These are phyloP conservation scores for Tulasnella calospora DNA, from an alignment of 768 basidiomycete genomes.

Conservation along the genomic window DNA sequence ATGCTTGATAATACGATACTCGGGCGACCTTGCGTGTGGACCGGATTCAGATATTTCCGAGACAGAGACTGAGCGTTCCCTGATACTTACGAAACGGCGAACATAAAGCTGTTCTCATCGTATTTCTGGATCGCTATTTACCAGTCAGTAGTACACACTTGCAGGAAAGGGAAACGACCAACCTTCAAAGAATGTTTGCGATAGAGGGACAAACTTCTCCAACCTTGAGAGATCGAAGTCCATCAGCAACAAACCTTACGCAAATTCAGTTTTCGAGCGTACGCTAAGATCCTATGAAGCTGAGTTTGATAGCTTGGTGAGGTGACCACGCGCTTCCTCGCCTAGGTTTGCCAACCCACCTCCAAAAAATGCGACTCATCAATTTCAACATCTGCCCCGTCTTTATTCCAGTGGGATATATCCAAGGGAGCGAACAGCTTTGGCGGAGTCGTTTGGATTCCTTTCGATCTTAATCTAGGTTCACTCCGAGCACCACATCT, in stretches of 20 bases:
- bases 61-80: no score
- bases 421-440: background rate
- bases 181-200: slow-evolving; percentile 36
- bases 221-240: slow-evolving; percentile 32
- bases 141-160: no score
- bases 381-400: background rate
- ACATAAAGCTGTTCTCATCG: slow-evolving; percentile 2
- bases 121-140: slow-evolving; percentile 11
- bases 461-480: no score
- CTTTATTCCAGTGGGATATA: background rate
- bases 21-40: slow-evolving; percentile 6
- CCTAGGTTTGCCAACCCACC: background rate
- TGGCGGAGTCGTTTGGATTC: no score
- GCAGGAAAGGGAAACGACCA: background rate
- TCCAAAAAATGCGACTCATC: background rate
- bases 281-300: slow-evolving; percentile 12
- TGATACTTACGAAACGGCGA: slow-evolving; percentile 19
- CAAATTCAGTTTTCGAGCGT: background rate
- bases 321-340: no score
- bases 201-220: slow-evolving; percentile 47
- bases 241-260: background rate
- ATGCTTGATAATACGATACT: slow-evolving; percentile 22
- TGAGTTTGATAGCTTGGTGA: background rate
- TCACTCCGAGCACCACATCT: no score
- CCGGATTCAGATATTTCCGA: no score